Conservation (phyloP, 352 stramenopile genomes). For the Globisporangium emineosum region DNA sequence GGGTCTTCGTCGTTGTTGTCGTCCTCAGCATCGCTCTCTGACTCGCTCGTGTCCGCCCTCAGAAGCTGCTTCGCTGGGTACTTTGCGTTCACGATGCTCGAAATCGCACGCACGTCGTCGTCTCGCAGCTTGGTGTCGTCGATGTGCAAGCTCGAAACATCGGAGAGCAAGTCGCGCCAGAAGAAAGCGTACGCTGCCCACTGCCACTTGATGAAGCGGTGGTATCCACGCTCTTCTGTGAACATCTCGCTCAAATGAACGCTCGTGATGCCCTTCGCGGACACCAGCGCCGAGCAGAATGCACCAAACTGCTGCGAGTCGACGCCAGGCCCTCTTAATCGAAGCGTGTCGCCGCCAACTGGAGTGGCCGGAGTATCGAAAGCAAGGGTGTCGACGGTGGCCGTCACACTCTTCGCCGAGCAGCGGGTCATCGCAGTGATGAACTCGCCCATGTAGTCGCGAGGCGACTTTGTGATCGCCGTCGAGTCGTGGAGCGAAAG, state of each 20-base stretch:
- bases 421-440: slow-evolving; percentile 12
- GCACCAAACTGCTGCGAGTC: slow-evolving; percentile 18
- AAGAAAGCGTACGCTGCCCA: slow-evolving; percentile 21
- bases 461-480: slow-evolving; percentile 5
- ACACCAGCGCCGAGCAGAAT: slow-evolving; percentile 18
- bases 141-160: slow-evolving; percentile 9
- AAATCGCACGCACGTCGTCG: slow-evolving; percentile 10
- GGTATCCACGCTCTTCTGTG: slow-evolving; percentile 6
- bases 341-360: not conserved
- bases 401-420: not conserved
- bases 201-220: slow-evolving; percentile 18
- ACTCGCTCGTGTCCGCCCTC: not conserved
- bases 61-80: slow-evolving; percentile 14
- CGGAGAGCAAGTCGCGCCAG: slow-evolving; percentile 6
- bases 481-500: slow-evolving; percentile 11
- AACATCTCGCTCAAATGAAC: slow-evolving; percentile 15
- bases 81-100: slow-evolving; percentile 9
- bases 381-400: not conserved
- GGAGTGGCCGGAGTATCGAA: not conserved
- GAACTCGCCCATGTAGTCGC: slow-evolving; percentile 13
- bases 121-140: slow-evolving; percentile 10
- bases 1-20: not conserved
- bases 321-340: slow-evolving; percentile 6
- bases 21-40: not conserved
- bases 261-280: slow-evolving; percentile 1